phyloP scores from a whole-genome alignment of 2,329 filamentous ascomycete species.

The Basipetospora chlamydospora region DNA sequence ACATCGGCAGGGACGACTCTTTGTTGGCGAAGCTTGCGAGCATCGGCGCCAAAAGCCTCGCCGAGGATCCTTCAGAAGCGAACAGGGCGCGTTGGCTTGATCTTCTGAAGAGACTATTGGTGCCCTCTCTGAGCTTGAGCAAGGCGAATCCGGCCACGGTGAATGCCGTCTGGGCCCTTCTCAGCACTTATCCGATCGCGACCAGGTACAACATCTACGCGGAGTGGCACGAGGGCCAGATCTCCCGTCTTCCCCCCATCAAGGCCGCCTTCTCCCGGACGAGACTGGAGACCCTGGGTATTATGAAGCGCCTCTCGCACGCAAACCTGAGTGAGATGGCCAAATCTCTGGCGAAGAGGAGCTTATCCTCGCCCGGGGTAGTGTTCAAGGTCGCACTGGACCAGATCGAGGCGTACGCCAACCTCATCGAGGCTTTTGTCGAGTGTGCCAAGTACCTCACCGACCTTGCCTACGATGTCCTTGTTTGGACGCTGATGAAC shows the following conservation, averaged over 20 bases:
- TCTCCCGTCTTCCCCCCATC: slow-evolving; percentile 63
- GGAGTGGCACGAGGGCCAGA: slow-evolving; percentile 77
- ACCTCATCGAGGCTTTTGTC: slow-evolving; percentile 86
- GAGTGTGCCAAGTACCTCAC: slow-evolving; percentile 93
- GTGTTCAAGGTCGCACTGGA: slow-evolving; percentile 81
- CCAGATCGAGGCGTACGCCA: slow-evolving; percentile 88
- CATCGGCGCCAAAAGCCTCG: slow-evolving; percentile 66
- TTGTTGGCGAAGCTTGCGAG: slow-evolving; percentile 71
- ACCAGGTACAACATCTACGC: slow-evolving; percentile 79
- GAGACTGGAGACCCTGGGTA: slow-evolving; percentile 64
- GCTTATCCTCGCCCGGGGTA: slow-evolving; percentile 75
- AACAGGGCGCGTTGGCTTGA: slow-evolving; percentile 75
- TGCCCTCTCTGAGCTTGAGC: slow-evolving; percentile 77
- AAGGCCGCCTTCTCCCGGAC: slow-evolving; percentile 64
- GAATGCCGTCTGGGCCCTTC: slow-evolving; percentile 72
- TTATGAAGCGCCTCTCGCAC: slow-evolving; percentile 78
- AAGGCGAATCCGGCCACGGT: slow-evolving; percentile 72
- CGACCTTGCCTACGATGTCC: slow-evolving; percentile 77
- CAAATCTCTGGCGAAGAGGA: slow-evolving; percentile 79
- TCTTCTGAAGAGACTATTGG: slow-evolving; percentile 67
- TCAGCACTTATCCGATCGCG: slow-evolving; percentile 62
- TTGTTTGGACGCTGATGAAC: slow-evolving; percentile 84
- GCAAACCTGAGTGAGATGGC: slow-evolving; percentile 80
- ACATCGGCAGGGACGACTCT: slow-evolving; percentile 70
- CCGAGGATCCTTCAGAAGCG: slow-evolving; percentile 49